phyloP scores from a whole-genome alignment of 2,329 filamentous ascomycete genomes.

The Colletotrichum acutatum region DNA sequence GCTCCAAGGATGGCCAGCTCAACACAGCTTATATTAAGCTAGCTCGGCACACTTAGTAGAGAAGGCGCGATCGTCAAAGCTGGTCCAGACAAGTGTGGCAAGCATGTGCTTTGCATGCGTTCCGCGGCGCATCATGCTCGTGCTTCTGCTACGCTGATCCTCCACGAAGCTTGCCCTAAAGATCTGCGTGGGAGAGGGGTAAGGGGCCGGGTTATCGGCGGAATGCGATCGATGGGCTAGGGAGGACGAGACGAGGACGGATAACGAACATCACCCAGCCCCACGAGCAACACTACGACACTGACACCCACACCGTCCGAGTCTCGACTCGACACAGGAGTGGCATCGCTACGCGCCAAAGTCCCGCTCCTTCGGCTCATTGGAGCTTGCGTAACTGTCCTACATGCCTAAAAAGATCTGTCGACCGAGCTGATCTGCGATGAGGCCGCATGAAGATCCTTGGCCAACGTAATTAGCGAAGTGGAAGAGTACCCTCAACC shows the following conservation, averaged over 20 bases:
- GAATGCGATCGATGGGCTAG: conserved; percentile 2
- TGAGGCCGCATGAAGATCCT: not conserved
- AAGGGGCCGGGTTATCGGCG: not conserved
- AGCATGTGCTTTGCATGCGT: conserved; percentile 28
- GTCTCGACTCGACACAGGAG: no score
- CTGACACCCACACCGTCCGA: not conserved
- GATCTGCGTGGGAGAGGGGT: conserved; percentile 8
- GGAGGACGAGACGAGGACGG: not conserved
- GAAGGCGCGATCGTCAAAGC: conserved; percentile 8
- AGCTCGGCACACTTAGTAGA: not conserved
- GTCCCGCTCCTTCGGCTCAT: not conserved
- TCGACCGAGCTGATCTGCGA: conserved; percentile 7
- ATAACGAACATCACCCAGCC: not conserved
- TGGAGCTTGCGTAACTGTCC: not conserved
- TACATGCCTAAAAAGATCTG: conserved; percentile 2
- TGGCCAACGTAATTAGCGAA: not conserved
- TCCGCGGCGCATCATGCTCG: conserved; percentile 4
- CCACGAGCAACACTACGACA: not conserved
- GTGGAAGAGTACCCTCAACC: not conserved
- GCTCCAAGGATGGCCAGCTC: not conserved
- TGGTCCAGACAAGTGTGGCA: not conserved
- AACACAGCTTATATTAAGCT: not conserved
- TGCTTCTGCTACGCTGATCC: conserved; percentile 17
- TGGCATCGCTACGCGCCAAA: not conserved
- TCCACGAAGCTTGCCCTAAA: conserved; percentile 21